Percentiles rank a stretch among this genome's conserved stretches.
Evolutionary conservation across 83 land plant species (phyloP).

Genomic region (Picea abies): DNA sequence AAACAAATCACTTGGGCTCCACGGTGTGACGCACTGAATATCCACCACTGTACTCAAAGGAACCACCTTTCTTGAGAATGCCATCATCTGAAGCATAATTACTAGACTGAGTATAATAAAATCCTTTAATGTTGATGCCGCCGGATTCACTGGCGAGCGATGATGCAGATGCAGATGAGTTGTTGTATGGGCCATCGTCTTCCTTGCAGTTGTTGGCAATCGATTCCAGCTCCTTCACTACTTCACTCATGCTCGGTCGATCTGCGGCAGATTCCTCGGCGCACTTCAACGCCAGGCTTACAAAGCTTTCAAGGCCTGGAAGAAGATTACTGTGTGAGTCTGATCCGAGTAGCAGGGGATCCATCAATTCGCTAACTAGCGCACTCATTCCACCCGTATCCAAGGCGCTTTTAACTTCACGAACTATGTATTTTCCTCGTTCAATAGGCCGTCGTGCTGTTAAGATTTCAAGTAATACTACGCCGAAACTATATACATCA

Average conservation of each 20-base stretch:
- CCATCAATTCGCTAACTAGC: constrained; percentile 43
- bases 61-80: too few species aligned
- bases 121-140: too few species aligned
- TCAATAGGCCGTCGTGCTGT: constrained; percentile 69
- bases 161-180: too few species aligned
- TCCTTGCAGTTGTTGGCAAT: too few species aligned
- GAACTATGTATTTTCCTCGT: constrained; percentile 76
- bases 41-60: too few species aligned
- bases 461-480: constrained; percentile 83
- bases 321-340: not conserved
- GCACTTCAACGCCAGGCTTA: constrained; percentile 73
- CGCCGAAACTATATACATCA: constrained; percentile 94
- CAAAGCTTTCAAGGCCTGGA: constrained; percentile 43
- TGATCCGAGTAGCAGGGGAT: constrained; percentile 44
- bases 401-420: constrained; percentile 63
- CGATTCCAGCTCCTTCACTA: constrained; percentile 73
- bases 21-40: too few species aligned
- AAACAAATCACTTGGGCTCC: too few species aligned
- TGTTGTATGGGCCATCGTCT: too few species aligned
- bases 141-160: too few species aligned
- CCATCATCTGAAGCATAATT: too few species aligned
- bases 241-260: constrained; percentile 79
- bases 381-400: constrained; percentile 30
- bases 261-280: constrained; percentile 67
- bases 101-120: too few species aligned